phyloP scores from a whole-genome alignment of 805 yeast genomes.

The Wickerhamomyces canadensis region DNA sequence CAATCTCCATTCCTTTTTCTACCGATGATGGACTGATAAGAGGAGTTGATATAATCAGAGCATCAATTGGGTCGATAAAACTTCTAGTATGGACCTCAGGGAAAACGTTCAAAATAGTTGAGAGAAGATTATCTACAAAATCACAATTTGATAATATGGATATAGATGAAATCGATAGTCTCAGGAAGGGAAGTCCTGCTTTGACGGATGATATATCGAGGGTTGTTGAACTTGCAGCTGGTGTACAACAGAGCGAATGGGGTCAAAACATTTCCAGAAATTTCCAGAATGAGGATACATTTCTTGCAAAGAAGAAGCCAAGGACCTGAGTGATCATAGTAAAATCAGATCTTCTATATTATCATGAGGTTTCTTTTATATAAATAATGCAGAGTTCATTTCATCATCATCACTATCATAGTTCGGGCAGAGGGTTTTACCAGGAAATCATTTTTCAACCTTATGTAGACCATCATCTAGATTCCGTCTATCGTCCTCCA shows the following conservation, averaged over 20 bases:
- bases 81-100: constrained; percentile 7
- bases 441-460: background rate
- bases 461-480: constrained; percentile 9
- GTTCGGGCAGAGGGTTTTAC: too few species aligned
- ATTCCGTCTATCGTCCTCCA: constrained; percentile 28
- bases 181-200: constrained; percentile 15
- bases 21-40: background rate
- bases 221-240: constrained; percentile 17
- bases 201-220: constrained; percentile 13
- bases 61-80: constrained; percentile 2
- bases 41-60: constrained; percentile 6
- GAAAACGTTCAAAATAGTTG: constrained; percentile 2
- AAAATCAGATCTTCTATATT: too few species aligned
- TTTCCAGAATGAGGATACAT: constrained; percentile 17
- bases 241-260: constrained; percentile 22
- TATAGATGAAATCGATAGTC: constrained; percentile 8
- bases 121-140: background rate
- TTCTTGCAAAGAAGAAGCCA: constrained; percentile 7
- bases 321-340: too few species aligned
- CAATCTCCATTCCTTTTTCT: background rate
- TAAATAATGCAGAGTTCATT: background rate
- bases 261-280: constrained; percentile 11
- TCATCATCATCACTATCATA: too few species aligned
- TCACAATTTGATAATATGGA: constrained; percentile 10
- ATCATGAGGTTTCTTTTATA: too few species aligned